Conservation (phyloP, 2,329 filamentous ascomycete species). For the Sclerotinia borealis region DNA sequence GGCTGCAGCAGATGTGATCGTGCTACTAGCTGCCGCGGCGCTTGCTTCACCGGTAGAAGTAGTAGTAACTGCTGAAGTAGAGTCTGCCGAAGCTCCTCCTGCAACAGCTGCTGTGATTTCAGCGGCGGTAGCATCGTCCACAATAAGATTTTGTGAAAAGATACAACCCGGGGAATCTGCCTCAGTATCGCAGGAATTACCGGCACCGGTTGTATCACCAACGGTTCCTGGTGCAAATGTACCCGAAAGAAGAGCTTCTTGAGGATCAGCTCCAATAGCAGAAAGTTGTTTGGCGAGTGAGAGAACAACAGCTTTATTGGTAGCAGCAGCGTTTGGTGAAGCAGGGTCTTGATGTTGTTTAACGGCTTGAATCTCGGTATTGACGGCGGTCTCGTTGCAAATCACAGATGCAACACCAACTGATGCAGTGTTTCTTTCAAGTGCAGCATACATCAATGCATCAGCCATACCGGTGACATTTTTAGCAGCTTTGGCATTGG, state of each 20-base stretch:
- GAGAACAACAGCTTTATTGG: slow-evolving; percentile 57
- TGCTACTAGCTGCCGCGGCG: slow-evolving; percentile 1
- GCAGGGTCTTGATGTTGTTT: slow-evolving; percentile 64
- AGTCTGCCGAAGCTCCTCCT: slow-evolving; percentile 28
- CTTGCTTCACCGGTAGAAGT: neutral
- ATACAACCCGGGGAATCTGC: slow-evolving; percentile 48
- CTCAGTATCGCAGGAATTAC: slow-evolving; percentile 45
- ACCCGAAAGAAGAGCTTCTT: slow-evolving; percentile 51
- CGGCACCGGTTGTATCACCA: slow-evolving; percentile 39
- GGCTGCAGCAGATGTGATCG: neutral
- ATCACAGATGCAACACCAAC: slow-evolving; percentile 52
- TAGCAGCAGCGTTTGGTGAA: slow-evolving; percentile 45
- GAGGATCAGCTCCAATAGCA: slow-evolving; percentile 55
- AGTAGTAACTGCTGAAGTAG: slow-evolving; percentile 15
- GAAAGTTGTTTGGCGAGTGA: slow-evolving; percentile 54
- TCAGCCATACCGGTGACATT: slow-evolving; percentile 47
- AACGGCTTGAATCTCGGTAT: slow-evolving; percentile 60
- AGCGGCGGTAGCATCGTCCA: slow-evolving; percentile 46
- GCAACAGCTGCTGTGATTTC: slow-evolving; percentile 46
- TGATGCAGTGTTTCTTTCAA: slow-evolving; percentile 54
- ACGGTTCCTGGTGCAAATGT: slow-evolving; percentile 56
- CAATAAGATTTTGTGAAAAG: slow-evolving; percentile 45
- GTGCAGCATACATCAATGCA: slow-evolving; percentile 47
- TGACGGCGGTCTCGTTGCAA: slow-evolving; percentile 53
- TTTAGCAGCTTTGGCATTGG: slow-evolving; percentile 50